Evolutionary conservation across 208 protist species (phyloP), one percentile per base, ranked within the genome.

Genomic region (Leishmania tropica): DNA sequence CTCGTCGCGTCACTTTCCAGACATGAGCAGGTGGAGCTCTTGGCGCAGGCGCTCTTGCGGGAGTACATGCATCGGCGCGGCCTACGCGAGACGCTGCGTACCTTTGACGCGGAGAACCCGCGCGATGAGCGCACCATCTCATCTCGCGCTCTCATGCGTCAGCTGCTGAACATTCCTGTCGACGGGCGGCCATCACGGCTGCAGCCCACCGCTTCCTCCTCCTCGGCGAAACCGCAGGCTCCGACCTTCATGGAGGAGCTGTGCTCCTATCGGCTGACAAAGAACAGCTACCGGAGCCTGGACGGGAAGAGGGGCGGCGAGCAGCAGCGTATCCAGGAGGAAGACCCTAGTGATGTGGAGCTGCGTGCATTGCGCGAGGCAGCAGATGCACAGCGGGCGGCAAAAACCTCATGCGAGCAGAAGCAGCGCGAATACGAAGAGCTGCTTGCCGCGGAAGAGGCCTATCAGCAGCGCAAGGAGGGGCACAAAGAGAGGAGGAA

Each of bases 21-120:
- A 31, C 71, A 83, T 47, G 83, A 94, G 75, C 92, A 97, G 78
- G 90, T 91, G 35, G 85, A 94, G n/a, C 84, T 94, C 21, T 84
- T 96, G 13, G 90, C 93, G 17, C 88, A 96, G 80, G 94, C 93
- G 13, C 85, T 97, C 53, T 90, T 97, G n/a, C 90, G 94, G 21
- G 94, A 97, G 85, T 96, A 91, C 83, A 96, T 97, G 91, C 94
- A 97, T 78, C 92, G 92, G 17, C 83, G 86, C 13, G 91, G 91
- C 40, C 94, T 92, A 78, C 88, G 76, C 31, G 81, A 83, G 75
- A 97, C 94, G 13, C 83, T 97, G 60, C 78, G 76, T 45, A 75
- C 86, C 15, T 97, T 96, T 78, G 94, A 97, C 78, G 37, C 56
- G 24, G 93, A 97, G 83, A 90, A 88, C 82, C 92, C 94, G 37